Base-by-base conservation (phyloP, 805 yeast species). In the Saccharomycopsis sp. region DNA sequence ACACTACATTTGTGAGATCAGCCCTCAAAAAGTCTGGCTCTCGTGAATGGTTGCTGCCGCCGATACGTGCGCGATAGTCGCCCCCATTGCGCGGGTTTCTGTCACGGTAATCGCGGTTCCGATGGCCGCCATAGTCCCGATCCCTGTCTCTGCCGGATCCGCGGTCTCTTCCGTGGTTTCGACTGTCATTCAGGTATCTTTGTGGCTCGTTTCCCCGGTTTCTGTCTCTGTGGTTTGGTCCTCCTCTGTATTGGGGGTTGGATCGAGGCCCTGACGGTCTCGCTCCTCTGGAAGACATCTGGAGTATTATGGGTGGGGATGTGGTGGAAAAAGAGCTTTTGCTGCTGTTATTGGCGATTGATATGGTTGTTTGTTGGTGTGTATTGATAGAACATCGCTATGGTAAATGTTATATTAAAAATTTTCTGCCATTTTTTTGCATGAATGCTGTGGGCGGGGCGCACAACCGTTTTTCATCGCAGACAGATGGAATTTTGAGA, bases 1-100 rank as follows among this genome's bases (percentile, higher is more conserved):
- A 75, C 0, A 73, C 67, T 0, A 77, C 79, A 20, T n/a, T 69
- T 67, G 2, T 68, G 68, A 14, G 82, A 66, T 14, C 73, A 71
- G 23, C 64, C 66, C 16, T 73, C 63, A 9, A n/a, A 53, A 54
- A 41, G 53, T 69, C 55, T 62, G 64, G 24, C 64, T 51, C 63
- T 24, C 50, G 60, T 58, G 24, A 54, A 20, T 63, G 61, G 51
- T 65, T 59, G 34, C 58, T 59, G 44, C 64, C 57, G 23, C 62
- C 59, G 12, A 54, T 51, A 41, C 59, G 61, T 53, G 62, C 56
- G 34, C 61, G 44, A 24, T 62, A 60, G 21, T 60, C 50, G 34
- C 61, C 57, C 46, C 65, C 55, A 24, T 60, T 59, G 37, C 64
- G 47, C 50, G 62, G 59, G n/a, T 57, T 54, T 44, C 63, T 50